Conservation (phyloP, 345 rosid genomes). For the Boechera stricta region DNA sequence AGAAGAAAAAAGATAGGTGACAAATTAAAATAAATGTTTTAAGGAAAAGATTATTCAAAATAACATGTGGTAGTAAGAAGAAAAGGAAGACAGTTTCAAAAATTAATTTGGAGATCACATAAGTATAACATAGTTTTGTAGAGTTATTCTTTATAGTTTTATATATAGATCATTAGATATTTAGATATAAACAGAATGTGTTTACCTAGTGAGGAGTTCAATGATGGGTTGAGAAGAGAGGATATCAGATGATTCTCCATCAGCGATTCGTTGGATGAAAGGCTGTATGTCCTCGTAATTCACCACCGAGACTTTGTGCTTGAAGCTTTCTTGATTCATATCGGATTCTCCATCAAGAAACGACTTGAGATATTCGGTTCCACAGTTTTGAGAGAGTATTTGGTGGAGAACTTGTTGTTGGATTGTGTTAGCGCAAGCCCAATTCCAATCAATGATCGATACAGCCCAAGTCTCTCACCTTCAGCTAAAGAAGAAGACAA, state of each 20-base stretch:
- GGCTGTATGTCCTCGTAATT: slow-evolving; percentile 68
- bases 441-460: no score
- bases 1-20: background rate
- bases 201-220: slow-evolving; percentile 74
- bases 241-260: slow-evolving; percentile 60
- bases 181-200: background rate
- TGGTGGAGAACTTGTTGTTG: slow-evolving; percentile 61
- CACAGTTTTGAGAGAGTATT: slow-evolving; percentile 59
- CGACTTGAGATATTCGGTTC: slow-evolving; percentile 59
- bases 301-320: slow-evolving; percentile 63
- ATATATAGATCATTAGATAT: background rate
- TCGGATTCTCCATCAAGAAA: slow-evolving; percentile 52
- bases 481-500: no score
- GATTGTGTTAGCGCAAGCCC: slow-evolving; percentile 4
- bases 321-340: slow-evolving; percentile 53
- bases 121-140: background rate
- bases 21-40: no score
- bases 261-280: slow-evolving; percentile 63
- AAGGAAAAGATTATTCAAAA: no score
- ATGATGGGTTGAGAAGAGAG: slow-evolving; percentile 67
- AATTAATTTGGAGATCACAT: background rate
- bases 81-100: background rate
- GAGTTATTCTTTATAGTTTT: background rate
- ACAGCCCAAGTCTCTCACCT: no score
- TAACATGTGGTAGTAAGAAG: background rate